Percentiles rank a stretch among this genome's conserved stretches.
Conservation (phyloP, 2,329 filamentous ascomycete species). For the Scedosporium boydii region DNA sequence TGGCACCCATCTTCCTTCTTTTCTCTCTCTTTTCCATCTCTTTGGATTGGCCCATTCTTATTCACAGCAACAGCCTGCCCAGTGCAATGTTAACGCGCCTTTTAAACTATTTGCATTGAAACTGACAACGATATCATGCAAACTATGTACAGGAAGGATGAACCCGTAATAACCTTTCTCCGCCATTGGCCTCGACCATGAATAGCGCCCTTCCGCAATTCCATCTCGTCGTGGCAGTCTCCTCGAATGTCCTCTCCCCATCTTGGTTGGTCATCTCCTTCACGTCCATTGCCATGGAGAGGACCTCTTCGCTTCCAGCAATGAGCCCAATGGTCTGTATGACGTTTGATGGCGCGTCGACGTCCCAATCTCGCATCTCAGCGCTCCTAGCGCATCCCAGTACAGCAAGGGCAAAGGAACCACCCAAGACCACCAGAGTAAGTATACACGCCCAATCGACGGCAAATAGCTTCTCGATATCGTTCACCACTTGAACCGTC, state of each 20-base stretch:
- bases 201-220: not conserved
- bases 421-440: not conserved
- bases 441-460: not conserved
- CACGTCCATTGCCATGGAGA: not conserved
- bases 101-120: too few species aligned
- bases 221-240: not conserved
- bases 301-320: not conserved
- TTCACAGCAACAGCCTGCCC: too few species aligned
- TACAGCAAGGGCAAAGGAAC: not conserved
- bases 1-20: too few species aligned
- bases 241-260: not conserved
- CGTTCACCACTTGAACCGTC: not conserved
- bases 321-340: not conserved
- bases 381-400: not conserved
- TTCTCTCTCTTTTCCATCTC: too few species aligned
- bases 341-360: not conserved
- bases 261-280: not conserved
- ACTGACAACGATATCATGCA: not conserved
- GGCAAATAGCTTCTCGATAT: not conserved
- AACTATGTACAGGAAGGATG: not conserved
- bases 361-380: not conserved
- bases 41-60: too few species aligned
- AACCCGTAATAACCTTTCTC: not conserved
- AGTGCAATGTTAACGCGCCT: too few species aligned
- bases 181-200: not conserved